Conservation (phyloP, 2,329 filamentous ascomycete genomes). For the Penicillium rolfsii region DNA sequence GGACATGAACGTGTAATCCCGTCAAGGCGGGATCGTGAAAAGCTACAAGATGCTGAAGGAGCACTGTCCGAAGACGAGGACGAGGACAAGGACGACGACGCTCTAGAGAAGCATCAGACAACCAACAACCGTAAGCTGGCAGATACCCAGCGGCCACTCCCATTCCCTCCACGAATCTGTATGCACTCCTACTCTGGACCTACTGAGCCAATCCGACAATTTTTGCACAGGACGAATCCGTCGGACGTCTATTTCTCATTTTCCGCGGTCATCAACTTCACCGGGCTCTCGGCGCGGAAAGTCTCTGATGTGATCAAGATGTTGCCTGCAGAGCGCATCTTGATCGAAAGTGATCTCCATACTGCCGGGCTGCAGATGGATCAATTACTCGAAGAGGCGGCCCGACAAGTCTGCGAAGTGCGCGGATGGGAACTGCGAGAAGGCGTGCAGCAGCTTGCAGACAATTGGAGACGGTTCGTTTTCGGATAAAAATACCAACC, state of each 20-base stretch:
- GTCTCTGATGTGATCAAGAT: slow-evolving; percentile 69
- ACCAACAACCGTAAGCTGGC: background rate
- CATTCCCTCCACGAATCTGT: slow-evolving; percentile 86
- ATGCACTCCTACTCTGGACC: slow-evolving; percentile 91
- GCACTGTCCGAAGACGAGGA: slow-evolving; percentile 33
- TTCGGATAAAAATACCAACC: slow-evolving; percentile 56
- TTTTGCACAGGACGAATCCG: slow-evolving; percentile 72
- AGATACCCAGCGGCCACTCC: slow-evolving; percentile 40
- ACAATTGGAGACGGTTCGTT: slow-evolving; percentile 78
- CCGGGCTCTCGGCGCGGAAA: slow-evolving; percentile 56
- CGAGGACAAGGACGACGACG: slow-evolving; percentile 10
- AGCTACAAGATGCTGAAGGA: slow-evolving; percentile 36
- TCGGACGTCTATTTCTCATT: slow-evolving; percentile 85
- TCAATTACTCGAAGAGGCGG: slow-evolving; percentile 70
- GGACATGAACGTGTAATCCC: slow-evolving; percentile 57
- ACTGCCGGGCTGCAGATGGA: slow-evolving; percentile 83
- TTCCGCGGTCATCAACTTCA: slow-evolving; percentile 79
- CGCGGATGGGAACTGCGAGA: slow-evolving; percentile 77
- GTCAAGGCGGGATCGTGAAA: slow-evolving; percentile 54
- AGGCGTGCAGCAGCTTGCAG: slow-evolving; percentile 67
- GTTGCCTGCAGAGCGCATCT: slow-evolving; percentile 75
- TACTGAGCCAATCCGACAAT: slow-evolving; percentile 74
- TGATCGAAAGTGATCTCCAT: slow-evolving; percentile 91
- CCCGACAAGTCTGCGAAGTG: slow-evolving; percentile 73
- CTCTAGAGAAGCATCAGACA: background rate